These are phyloP conservation scores for Ziziphus jujuba DNA, from an alignment of 306 rosid genomes.

Conservation along the genomic window DNA sequence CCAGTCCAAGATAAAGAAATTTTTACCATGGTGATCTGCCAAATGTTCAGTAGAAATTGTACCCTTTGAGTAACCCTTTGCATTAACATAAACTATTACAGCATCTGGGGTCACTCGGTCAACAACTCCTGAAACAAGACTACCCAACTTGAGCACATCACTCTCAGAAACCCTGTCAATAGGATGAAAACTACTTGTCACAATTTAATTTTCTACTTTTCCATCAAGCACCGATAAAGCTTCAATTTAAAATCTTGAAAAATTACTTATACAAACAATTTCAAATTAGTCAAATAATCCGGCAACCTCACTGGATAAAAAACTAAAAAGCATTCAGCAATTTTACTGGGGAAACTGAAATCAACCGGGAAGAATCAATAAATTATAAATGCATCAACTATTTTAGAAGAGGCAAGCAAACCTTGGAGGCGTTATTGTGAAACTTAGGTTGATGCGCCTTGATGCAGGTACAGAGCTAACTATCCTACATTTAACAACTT, in stretches of 20 bases:
- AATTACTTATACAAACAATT: not conserved
- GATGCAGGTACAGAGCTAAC: slow-evolving; percentile 59
- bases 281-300: not conserved
- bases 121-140: slow-evolving; percentile 80
- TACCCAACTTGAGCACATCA: slow-evolving; percentile 60
- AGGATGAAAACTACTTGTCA: slow-evolving; percentile 5
- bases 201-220: not conserved
- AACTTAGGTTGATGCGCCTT: slow-evolving; percentile 86
- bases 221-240: not conserved
- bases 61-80: slow-evolving; percentile 65
- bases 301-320: not conserved
- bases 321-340: not conserved
- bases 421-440: slow-evolving; percentile 80
- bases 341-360: not conserved
- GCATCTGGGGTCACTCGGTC: slow-evolving; percentile 59
- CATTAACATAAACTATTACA: slow-evolving; percentile 60
- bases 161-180: slow-evolving; percentile 76
- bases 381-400: slow-evolving; percentile 10
- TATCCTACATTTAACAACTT: slow-evolving; percentile 89
- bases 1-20: not conserved
- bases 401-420: slow-evolving; percentile 27
- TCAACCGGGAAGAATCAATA: not conserved
- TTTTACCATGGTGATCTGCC: slow-evolving; percentile 87
- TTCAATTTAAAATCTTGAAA: not conserved
- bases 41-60: slow-evolving; percentile 74